phyloP scores from a whole-genome alignment of 768 basidiomycete species.

The Gautieria morchelliformis region DNA sequence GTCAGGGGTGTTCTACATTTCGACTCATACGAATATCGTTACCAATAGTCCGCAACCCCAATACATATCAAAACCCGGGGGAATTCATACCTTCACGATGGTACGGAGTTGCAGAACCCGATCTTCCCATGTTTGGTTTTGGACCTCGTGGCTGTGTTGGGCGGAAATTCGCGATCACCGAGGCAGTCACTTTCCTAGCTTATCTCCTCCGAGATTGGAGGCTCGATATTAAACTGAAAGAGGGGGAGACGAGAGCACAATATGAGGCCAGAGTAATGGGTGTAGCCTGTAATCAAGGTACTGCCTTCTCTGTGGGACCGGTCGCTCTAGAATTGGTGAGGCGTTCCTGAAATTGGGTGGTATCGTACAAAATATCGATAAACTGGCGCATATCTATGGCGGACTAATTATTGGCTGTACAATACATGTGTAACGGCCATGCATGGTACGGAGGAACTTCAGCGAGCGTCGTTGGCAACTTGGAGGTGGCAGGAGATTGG shows the following conservation, averaged over 20 bases:
- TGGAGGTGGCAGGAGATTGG: no score
- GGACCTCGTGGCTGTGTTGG: constrained; percentile 47
- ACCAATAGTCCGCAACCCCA: constrained; percentile 38
- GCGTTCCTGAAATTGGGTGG: no score
- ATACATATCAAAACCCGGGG: constrained; percentile 40
- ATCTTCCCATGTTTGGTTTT: constrained; percentile 18
- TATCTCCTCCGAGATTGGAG: constrained; percentile 43
- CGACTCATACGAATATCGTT: constrained; percentile 8
- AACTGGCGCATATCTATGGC: no score
- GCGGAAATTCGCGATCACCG: constrained; percentile 43
- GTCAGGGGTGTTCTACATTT: no score
- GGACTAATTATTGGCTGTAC: no score
- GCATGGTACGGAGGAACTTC: no score
- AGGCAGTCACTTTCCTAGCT: constrained; percentile 44
- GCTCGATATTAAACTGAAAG: constrained; percentile 34
- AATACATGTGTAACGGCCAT: no score
- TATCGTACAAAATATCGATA: no score
- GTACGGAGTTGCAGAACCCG: constrained; percentile 26
- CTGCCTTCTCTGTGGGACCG: constrained; percentile 13
- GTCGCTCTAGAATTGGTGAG: constrained; percentile 15
- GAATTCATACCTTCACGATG: constrained; percentile 42
- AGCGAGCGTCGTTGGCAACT: no score
- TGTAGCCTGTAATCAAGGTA: constrained; percentile 10
- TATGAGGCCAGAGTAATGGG: constrained; percentile 17
- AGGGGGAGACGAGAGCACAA: constrained; percentile 24